Evolutionary conservation across 1,284 basidiomycete genomes (phyloP), one percentile per base, ranked within the genome.

Genomic region (Leccinum fuscescens): DNA sequence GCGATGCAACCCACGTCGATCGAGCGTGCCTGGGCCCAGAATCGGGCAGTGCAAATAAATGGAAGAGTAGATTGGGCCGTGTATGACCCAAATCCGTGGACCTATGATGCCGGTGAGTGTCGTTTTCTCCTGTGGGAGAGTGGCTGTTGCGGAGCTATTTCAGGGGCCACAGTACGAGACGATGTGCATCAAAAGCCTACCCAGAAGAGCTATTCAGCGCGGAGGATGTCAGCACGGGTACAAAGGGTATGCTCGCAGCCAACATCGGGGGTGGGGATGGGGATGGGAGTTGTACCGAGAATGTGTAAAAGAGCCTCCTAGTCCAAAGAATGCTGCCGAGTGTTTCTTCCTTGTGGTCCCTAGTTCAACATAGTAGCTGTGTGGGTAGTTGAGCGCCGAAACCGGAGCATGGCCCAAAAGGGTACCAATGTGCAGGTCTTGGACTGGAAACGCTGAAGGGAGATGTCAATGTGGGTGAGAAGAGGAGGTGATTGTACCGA

Each of bases 311-410:
- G 82, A 72, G 66, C 85, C 82, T 66, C 87, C 83, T 22, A 87
- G 85, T 71, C 88, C 80, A 64, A 88, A 82, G 63, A 76, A 79
- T 50, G 81, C 71, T 39, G 82, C 77, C 61, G 76, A 78, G 62
- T 89, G 86, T 72, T 91, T 91, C 80, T 89, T 90, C 77, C 91
- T 88, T 72, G 82, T 87, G 3, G 90, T 92, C 22, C 87, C 89
- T 73, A 91, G 89, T 69, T 92, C 89, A 37, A 92, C 87, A 69
- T 78, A 85, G 70, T 92, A 87, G 64, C 90, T 91, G 69, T 27
- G 59, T 35, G 55, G 55, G 31, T 29, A 63, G 52, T 63, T 65
- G 69, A 69, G 59, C 70, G 66, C 64, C 66, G 62, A 62, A 61
- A 59, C 66, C 9, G 15, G 3, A 59, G 59, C 29, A 46, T 54